Base-by-base conservation (phyloP, 2,329 filamentous ascomycete genomes). In the Trichoderma koningii region DNA sequence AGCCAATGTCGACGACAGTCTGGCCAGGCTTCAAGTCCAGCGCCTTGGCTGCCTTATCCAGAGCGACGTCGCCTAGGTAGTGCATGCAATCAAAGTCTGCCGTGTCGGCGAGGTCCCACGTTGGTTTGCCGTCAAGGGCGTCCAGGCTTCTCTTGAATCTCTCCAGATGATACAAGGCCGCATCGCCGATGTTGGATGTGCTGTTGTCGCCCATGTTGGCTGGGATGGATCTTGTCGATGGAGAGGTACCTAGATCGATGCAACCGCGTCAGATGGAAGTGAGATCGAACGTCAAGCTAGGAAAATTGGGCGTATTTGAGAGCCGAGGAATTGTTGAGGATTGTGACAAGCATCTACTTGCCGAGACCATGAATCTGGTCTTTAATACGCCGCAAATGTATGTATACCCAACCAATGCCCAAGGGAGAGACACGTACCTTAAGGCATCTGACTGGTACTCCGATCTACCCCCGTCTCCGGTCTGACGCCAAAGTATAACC, bases 41-140 rank as follows among this genome's bases (percentile, higher is more conserved):
- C 1, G 30, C 26, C 19, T 19, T 21, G 21, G 28, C 17, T 21
- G 56, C 56, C 10, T 60, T 51, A 2, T 60, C 56, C 45, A 60
- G 26, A 28, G 56, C 56, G 15, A 15, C 2, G 15, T 60, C 47
- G 21, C 56, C 56, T 12, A 51, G n/a, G 21, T 60, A 60, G 56
- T 60, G 56, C 56, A 60, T 60, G 45, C 56, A 60, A 21, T 60
- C 56, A n/a, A 60, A 60, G 38, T 50, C 56, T 9, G 45, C 56
- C 15, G 56, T 60, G 45, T 60, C 56, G 6, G 21, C 21, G 56
- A 60, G 56, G 34, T 60, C 45, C 56, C 56, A 60, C 17, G 47
- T 60, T 30, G 30, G 56, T 19, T 60, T 60, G 21, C 17, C 30
- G 19, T 30, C 15, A 6, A 60, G 56, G 21, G 45, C 21, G 12